Conservation (phyloP, 176 grass and related monocot species). For the Oryza rufipogon region DNA sequence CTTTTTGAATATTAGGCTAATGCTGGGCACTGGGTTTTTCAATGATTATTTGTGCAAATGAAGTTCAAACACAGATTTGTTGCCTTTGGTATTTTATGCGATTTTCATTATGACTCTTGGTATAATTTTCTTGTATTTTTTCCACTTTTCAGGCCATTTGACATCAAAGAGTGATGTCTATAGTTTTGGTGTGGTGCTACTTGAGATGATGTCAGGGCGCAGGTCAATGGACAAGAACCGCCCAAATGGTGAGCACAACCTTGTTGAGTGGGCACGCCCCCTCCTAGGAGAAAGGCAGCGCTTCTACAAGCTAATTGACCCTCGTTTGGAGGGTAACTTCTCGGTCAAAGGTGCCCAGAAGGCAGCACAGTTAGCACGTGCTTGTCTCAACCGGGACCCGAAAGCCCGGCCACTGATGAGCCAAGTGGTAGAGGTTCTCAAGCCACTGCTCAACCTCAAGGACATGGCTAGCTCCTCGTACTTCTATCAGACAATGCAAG, state of each 20-base stretch:
- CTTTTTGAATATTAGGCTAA: not conserved
- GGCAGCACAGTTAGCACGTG: slow-evolving; percentile 63
- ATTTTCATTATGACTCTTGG: not conserved
- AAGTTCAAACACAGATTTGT: not conserved
- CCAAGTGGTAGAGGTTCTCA: slow-evolving; percentile 72
- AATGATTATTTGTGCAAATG: slow-evolving; percentile 8
- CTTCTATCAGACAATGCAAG: slow-evolving; percentile 76
- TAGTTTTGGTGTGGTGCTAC: slow-evolving; percentile 76
- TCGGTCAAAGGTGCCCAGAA: slow-evolving; percentile 81
- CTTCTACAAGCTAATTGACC: slow-evolving; percentile 78
- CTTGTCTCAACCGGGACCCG: slow-evolving; percentile 74
- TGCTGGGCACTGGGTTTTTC: not conserved
- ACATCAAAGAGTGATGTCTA: slow-evolving; percentile 94
- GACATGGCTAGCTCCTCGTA: slow-evolving; percentile 81
- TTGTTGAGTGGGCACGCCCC: slow-evolving; percentile 79
- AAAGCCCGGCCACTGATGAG: slow-evolving; percentile 79
- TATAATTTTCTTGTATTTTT: not conserved
- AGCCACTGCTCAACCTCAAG: slow-evolving; percentile 75
- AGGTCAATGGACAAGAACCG: slow-evolving; percentile 87
- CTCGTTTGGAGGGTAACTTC: slow-evolving; percentile 78
- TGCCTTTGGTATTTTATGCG: not conserved
- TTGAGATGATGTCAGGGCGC: slow-evolving; percentile 88
- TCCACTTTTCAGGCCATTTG: slow-evolving; percentile 64
- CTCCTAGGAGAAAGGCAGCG: slow-evolving; percentile 72
- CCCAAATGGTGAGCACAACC: slow-evolving; percentile 81